Conservation (phyloP, 805 yeast genomes). For the Lipomyces starkeyi region DNA sequence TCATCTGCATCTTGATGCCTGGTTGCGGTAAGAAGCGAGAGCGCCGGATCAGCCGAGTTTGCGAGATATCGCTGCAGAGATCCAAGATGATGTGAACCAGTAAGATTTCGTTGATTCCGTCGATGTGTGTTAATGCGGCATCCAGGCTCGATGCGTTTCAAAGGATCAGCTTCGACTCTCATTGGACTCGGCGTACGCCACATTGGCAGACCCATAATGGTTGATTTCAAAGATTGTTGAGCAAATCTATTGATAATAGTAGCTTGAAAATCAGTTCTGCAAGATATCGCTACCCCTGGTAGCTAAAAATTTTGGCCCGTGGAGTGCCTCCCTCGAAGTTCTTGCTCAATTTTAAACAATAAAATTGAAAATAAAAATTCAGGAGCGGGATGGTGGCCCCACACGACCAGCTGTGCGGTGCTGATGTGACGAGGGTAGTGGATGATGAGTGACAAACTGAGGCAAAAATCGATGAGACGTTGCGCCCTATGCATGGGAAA, state of each 20-base stretch:
- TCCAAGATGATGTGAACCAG: background rate
- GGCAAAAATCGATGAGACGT: background rate
- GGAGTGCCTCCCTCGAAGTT: background rate
- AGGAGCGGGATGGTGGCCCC: background rate
- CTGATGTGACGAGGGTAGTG: background rate
- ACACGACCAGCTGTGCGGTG: background rate
- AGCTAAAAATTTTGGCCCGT: background rate
- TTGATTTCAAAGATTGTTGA: background rate
- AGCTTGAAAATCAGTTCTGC: background rate
- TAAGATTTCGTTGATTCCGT: background rate
- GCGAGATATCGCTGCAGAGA: constrained; percentile 1
- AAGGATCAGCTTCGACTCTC: background rate
- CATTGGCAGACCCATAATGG: constrained; percentile 20
- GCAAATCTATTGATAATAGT: background rate
- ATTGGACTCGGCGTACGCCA: constrained; percentile 18
- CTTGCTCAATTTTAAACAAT: background rate
- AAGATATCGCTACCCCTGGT: background rate
- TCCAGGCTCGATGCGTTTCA: constrained; percentile 10
- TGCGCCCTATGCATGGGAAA: background rate
- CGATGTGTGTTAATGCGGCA: constrained; percentile 6
- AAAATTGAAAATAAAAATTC: background rate
- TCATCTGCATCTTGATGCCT: constrained; percentile 11
- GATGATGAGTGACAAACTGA: background rate
- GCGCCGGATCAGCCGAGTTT: constrained; percentile 9
- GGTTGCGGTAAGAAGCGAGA: constrained; percentile 6